phyloP scores from a whole-genome alignment of 352 stramenopile genomes.

The Phytopythium oedochilum region DNA sequence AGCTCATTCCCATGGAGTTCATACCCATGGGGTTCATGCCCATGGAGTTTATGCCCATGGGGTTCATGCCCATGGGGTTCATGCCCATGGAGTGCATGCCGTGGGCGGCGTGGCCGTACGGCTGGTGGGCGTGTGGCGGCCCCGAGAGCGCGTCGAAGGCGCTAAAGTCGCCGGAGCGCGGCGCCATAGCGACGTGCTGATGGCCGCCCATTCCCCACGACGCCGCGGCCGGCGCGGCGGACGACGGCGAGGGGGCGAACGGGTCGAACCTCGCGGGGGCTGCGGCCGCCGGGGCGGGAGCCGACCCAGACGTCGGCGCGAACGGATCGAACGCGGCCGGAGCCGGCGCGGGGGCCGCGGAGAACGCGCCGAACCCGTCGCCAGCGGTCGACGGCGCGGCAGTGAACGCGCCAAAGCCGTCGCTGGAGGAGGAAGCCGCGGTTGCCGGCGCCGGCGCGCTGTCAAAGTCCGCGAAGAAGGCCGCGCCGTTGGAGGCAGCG shows the following conservation, averaged over 20 bases:
- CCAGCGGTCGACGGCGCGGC: conserved; percentile 11
- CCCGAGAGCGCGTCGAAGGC: conserved; percentile 50
- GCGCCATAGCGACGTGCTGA: conserved; percentile 11
- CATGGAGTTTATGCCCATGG: conserved; percentile 6
- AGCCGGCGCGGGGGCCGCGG: conserved; percentile 15
- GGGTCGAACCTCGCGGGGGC: conserved; percentile 25
- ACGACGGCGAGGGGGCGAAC: conserved; percentile 12
- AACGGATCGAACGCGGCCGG: conserved; percentile 23
- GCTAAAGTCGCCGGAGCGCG: conserved; percentile 42
- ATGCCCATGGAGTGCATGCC: conserved; percentile 21
- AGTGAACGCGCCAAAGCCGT: conserved; percentile 40
- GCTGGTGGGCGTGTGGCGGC: conserved; percentile 20
- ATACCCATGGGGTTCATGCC: conserved; percentile 13
- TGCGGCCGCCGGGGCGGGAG: conserved; percentile 6
- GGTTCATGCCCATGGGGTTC: conserved; percentile 10
- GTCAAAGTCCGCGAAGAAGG: conserved; percentile 25
- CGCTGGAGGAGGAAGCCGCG: conserved; percentile 12
- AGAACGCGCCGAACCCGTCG: conserved; percentile 39
- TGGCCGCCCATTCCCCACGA: conserved; percentile 7
- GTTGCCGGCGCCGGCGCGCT: conserved; percentile 15
- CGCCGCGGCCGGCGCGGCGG: not conserved
- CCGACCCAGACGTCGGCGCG: conserved; percentile 9
- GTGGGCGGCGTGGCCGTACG: conserved; percentile 22
- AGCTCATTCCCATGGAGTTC: conserved; percentile 8
- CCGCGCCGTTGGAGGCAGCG: conserved; percentile 6